A percentile compares a stretch with the other conserved stretches of the same genome.
These are phyloP conservation scores for Eucalyptus sp. DNA, from an alignment of 345 rosid species.

Conservation along the genomic window DNA sequence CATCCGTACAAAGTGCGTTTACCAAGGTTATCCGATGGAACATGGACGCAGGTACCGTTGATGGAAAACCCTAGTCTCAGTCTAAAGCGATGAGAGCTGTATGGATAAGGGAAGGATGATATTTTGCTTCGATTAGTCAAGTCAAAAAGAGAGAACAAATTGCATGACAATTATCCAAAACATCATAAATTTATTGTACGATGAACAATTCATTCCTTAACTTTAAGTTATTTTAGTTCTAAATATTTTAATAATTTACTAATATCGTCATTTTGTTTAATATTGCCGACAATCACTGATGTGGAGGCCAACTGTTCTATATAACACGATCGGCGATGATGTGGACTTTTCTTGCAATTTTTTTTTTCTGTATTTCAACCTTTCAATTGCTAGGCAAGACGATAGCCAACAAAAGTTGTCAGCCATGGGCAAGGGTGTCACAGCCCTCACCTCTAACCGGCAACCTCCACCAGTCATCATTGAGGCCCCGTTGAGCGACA, in stretches of 20 bases:
- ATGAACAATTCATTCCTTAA: not conserved
- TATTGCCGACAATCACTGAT: accelerated
- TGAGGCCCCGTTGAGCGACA: no score
- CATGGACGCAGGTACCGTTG: not conserved
- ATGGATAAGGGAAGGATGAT: not conserved
- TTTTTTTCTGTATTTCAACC: no score
- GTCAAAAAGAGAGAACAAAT: not conserved
- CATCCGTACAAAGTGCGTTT: not conserved
- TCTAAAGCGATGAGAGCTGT: not conserved
- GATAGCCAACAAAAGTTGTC: no score
- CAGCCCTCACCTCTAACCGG: no score
- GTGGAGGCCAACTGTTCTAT: accelerated
- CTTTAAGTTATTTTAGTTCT: not conserved
- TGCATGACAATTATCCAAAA: not conserved
- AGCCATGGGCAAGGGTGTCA: no score
- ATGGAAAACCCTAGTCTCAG: not conserved
- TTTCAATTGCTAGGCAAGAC: no score
- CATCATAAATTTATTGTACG: not conserved
- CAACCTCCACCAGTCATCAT: no score
- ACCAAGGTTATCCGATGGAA: not conserved
- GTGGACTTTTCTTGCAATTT: no score
- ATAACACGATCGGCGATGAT: accelerated
- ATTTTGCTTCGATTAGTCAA: not conserved
- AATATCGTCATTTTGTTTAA: not conserved
- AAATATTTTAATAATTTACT: not conserved